Evolutionary conservation across 805 yeast species (phyloP), one percentile per base, ranked within the genome.

Genomic region (Ogataea pini): DNA sequence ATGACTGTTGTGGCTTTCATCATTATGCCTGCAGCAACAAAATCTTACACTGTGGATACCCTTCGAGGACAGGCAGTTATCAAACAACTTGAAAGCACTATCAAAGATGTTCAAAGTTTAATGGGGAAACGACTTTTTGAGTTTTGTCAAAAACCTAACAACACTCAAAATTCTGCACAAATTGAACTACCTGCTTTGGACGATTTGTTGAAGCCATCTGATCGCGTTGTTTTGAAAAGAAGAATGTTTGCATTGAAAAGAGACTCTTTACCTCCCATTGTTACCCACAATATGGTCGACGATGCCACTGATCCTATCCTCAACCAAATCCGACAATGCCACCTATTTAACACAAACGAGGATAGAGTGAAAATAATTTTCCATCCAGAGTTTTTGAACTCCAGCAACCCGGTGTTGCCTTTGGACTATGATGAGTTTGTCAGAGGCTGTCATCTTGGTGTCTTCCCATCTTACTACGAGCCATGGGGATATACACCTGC

Each of bases 401-500:
- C 96, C 28, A 90, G 89, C 67, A 92, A 92, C 71, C 98, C 99
- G 44, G 86, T 92, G 49, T 76, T 92, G 64, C 86, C 96, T 16
- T 73, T 92, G 48, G 99, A 92, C 69, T 92, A 92, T 68, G 99
- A 92, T 67, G 99, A 92, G 68, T 92, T 92, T 68, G 99, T 92
- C 40, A 80, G 99, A 58, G 99, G 99, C 52, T 91, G 97, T 67
- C 98, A 92, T 70, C 73, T 94, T 68, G 99, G 99, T 67, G 96
- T 92, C 44, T 92, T 92, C 84, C 99, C 99, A 42, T 89, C 97
- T 0, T 92, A 92, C 72, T 92, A 92, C 65, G 99, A 92, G 72
- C 99, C 99, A 3, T 92, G 99, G 99, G 99, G 99, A 33, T 92
- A 92, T 69, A 92, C 99, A 2, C 99, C 99, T 3, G 98, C 98